phyloP scores from a whole-genome alignment of 495 filamentous ascomycete species.

The Penicillium herquei region DNA sequence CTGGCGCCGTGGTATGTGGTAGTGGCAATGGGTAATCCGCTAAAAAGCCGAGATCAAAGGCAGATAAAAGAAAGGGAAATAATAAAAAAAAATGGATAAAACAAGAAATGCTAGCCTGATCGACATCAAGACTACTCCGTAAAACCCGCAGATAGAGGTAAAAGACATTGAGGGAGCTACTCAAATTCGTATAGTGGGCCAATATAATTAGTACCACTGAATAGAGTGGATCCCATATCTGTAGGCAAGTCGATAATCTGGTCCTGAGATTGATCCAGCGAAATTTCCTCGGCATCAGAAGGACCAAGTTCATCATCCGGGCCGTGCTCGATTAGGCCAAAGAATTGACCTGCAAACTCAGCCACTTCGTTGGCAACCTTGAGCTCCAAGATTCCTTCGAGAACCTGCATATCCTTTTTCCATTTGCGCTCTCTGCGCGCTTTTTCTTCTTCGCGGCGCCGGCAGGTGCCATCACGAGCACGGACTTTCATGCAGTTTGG shows the following conservation, averaged over 20 bases:
- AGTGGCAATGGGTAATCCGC: slow-evolving; percentile 12
- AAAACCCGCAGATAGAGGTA: not conserved
- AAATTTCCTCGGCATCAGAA: not conserved
- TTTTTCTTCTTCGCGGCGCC: slow-evolving; percentile 42
- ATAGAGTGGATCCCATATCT: slow-evolving; percentile 1
- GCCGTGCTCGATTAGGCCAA: slow-evolving; percentile 28
- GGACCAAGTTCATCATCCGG: slow-evolving; percentile 4
- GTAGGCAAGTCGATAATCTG: not conserved
- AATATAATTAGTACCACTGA: slow-evolving; percentile 5
- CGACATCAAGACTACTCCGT: no score
- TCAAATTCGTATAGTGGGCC: slow-evolving; percentile 13
- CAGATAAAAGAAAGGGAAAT: not conserved
- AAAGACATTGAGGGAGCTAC: not conserved
- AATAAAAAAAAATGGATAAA: not conserved
- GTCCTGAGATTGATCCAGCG: not conserved
- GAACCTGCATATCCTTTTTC: slow-evolving; percentile 44
- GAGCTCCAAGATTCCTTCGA: slow-evolving; percentile 41
- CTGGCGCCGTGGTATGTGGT: slow-evolving; percentile 25
- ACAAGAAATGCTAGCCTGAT: not conserved
- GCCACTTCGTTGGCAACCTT: slow-evolving; percentile 48
- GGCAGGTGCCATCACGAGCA: slow-evolving; percentile 43
- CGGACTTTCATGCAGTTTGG: slow-evolving; percentile 50
- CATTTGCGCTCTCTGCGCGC: slow-evolving; percentile 41
- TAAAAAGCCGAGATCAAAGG: slow-evolving; percentile 17
- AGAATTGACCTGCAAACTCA: slow-evolving; percentile 47